Base-by-base conservation (phyloP, 192 early-diverging fungal species). In the Entomortierella chlamydospora region DNA sequence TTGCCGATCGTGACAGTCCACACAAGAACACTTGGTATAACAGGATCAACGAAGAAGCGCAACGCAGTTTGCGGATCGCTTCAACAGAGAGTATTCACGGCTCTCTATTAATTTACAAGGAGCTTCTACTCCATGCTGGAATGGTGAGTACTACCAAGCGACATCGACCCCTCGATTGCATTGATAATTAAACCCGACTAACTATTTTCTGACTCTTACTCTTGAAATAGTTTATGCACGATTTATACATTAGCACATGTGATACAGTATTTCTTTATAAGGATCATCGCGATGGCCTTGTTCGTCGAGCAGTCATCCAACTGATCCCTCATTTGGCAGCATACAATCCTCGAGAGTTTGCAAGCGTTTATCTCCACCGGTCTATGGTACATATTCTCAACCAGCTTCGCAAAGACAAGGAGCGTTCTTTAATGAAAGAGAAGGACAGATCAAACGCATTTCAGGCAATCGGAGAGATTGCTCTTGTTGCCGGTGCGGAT, bases 41-140 rank as follows among this genome's bases (percentile, higher is more conserved):
- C 55, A 92, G 88, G 50, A 92, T 97, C 42, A 91, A 89, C 70
- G 94, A 97, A 33, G 96, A 98, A 51, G 92, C 91, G 17, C 88
- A 91, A 58, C 86, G 88, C 39, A 91, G 91, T 11, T 82, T 97
- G 59, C 86, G 87, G 39, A 68, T 87, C n/a, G 87, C 84, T 28
- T 93, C 79, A 47, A 84, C 91, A 6, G 96, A 97, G 61, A 86
- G 90, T 18, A 89, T 92, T n/a, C 97, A 98, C 77, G 96, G 94
- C 2, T 89, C 92, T 34, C 83, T 98, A 23, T 83, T 99, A 50
- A 92, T 91, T 1, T 89, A 91, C 70, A 87, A 91, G 37, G 95
- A 94, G 65, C 79, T 99, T 41, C 81, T 98, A 20, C 81, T 84
- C 50, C 93, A 94, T 68, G 90, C 95, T 47, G 92, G 92, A 57